Conservation (phyloP, 1,284 basidiomycete species). For the Apiotrichum gracile region DNA sequence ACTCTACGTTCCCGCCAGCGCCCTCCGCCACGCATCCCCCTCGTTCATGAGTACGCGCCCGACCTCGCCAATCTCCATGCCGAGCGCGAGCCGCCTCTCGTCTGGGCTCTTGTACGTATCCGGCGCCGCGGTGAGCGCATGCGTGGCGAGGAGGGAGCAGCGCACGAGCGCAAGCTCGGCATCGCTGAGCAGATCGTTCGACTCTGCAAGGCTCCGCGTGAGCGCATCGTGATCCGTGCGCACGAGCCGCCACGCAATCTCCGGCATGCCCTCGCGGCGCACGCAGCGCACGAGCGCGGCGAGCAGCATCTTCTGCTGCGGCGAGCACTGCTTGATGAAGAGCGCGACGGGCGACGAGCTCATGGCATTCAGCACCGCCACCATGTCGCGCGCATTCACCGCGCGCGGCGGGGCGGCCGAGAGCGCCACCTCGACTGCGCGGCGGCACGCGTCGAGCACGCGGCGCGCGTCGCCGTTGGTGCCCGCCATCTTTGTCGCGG, state of each 20-base stretch:
- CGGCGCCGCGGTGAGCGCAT: constrained; percentile 36
- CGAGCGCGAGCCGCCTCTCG: constrained; percentile 42
- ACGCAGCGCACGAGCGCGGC: constrained; percentile 77
- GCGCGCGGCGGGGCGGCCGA: constrained; percentile 34
- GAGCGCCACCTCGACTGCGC: constrained; percentile 68
- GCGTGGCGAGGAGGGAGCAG: constrained; percentile 32
- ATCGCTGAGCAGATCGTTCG: constrained; percentile 33
- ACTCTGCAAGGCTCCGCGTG: constrained; percentile 34
- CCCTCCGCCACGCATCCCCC: constrained; percentile 44
- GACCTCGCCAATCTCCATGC: constrained; percentile 47
- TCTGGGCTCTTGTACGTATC: constrained; percentile 32
- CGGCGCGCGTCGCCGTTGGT: constrained; percentile 93
- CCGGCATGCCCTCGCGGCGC: constrained; percentile 75
- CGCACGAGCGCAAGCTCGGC: constrained; percentile 42
- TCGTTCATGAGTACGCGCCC: constrained; percentile 47
- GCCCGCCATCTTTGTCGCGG: constrained; percentile 83
- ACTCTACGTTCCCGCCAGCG: constrained; percentile 32
- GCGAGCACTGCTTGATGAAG: constrained; percentile 70
- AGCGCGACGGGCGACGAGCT: constrained; percentile 83
- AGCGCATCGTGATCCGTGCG: constrained; percentile 42
- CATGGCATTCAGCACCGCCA: constrained; percentile 78
- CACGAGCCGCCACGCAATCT: constrained; percentile 71
- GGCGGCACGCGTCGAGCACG: constrained; percentile 88
- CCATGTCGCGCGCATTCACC: constrained; percentile 69
- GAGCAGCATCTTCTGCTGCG: constrained; percentile 86